Evolutionary conservation across 1,284 basidiomycete genomes (phyloP).

Genomic region (Grifola frondosa): DNA sequence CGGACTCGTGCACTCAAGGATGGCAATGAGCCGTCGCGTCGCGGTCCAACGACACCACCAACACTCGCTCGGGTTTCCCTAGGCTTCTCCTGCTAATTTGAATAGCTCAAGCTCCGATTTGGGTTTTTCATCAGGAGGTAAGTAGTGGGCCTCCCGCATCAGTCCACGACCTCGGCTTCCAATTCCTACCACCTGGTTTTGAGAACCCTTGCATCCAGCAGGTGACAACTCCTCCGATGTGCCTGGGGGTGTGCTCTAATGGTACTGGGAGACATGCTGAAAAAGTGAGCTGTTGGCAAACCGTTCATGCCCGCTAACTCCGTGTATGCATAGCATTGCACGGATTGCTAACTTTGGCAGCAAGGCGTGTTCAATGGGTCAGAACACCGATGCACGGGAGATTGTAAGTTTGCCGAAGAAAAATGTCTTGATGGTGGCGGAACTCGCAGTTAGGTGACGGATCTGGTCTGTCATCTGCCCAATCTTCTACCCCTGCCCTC

Average conservation of each 20-base stretch:
- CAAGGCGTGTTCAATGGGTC: conserved; percentile 44
- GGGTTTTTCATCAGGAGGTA: conserved; percentile 31
- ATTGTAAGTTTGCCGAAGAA: conserved; percentile 46
- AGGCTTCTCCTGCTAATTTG: conserved; percentile 35
- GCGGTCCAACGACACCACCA: too few relatives aligned
- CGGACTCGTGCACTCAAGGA: too few relatives aligned
- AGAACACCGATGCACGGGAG: conserved; percentile 39
- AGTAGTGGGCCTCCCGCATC: conserved; percentile 32
- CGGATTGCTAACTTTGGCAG: conserved; percentile 46
- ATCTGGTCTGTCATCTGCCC: conserved; percentile 17
- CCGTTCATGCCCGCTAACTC: conserved; percentile 6
- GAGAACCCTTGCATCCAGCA: too few relatives aligned
- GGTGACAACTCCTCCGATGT: not conserved
- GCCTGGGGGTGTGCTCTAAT: conserved; percentile 15
- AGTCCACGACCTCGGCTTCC: conserved; percentile 30
- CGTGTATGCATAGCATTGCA: conserved; percentile 38
- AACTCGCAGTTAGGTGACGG: conserved; percentile 41
- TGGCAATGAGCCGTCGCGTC: too few relatives aligned
- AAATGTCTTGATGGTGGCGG: conserved; percentile 44
- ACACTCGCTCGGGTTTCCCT: conserved; percentile 38
- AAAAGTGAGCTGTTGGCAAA: conserved; percentile 28
- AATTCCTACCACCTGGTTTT: conserved; percentile 29
- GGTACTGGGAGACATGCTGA: conserved; percentile 35
- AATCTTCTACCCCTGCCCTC: conserved; percentile 14
- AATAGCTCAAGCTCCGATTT: conserved; percentile 30